phyloP scores from a whole-genome alignment of 148 eudicot species.

The Simmondsia chinensis region DNA sequence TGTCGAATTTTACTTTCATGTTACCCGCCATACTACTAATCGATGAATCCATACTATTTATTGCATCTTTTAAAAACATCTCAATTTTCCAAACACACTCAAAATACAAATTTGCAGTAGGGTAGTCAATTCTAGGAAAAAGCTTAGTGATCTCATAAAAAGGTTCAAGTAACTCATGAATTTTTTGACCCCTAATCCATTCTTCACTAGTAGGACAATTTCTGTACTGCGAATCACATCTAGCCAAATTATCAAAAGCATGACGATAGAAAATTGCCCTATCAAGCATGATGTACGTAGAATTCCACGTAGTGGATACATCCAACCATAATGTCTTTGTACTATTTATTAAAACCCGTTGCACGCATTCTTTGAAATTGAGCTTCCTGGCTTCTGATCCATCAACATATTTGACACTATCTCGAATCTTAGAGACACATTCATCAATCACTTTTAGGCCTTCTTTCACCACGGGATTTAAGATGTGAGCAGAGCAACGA shows the following conservation, averaged over 20 bases:
- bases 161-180: not conserved
- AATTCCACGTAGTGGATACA: constrained; percentile 5
- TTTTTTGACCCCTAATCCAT: not conserved
- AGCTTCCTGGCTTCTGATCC: too few relatives aligned
- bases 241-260: not conserved
- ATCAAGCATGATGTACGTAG: constrained; percentile 4
- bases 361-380: too few relatives aligned
- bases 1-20: too few relatives aligned
- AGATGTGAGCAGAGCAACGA: too few relatives aligned
- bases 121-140: constrained; percentile 4
- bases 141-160: constrained; percentile 4
- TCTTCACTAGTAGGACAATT: not conserved
- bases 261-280: constrained; percentile 1
- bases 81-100: constrained; percentile 2
- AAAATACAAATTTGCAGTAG: constrained; percentile 4
- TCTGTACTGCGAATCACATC: not conserved
- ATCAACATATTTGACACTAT: too few relatives aligned
- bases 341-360: not conserved
- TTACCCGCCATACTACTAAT: too few relatives aligned
- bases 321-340: not conserved
- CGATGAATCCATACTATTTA: too few relatives aligned
- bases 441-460: too few relatives aligned
- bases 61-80: too few relatives aligned
- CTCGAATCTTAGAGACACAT: too few relatives aligned
- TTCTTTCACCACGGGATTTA: too few relatives aligned